Conservation (phyloP, 108 stramenopile genomes). For the Ochromonas danica region DNA sequence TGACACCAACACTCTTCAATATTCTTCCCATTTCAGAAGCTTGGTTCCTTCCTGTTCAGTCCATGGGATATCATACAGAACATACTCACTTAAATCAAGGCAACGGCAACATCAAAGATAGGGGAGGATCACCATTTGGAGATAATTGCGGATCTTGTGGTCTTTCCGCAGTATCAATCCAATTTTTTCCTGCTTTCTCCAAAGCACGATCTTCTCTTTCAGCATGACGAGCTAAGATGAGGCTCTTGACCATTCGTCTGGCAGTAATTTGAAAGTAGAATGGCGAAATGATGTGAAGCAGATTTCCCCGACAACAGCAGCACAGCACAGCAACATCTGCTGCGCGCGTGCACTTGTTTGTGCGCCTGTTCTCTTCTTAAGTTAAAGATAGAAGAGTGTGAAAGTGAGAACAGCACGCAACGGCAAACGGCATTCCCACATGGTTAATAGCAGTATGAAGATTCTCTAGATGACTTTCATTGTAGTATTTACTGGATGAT, state of each 20-base stretch:
- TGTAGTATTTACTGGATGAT: not conserved
- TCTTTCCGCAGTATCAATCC: not conserved
- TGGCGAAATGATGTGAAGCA: too few relatives aligned
- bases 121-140: not conserved
- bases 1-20: not conserved
- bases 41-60: not conserved
- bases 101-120: not conserved
- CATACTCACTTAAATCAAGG: not conserved
- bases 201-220: constrained; percentile 12
- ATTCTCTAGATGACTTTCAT: too few relatives aligned
- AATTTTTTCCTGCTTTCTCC: constrained; percentile 7
- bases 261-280: too few relatives aligned
- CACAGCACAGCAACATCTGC: too few relatives aligned
- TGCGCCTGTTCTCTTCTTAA: too few relatives aligned
- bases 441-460: too few relatives aligned
- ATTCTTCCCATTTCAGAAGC: not conserved
- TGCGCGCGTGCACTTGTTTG: too few relatives aligned
- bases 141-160: constrained; percentile 24
- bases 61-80: not conserved
- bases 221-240: constrained; percentile 12
- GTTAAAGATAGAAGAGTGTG: too few relatives aligned
- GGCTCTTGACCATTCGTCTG: not conserved
- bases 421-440: too few relatives aligned
- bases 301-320: too few relatives aligned
- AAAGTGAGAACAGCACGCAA: too few relatives aligned